Percentiles rank a stretch among this genome's conserved stretches.
These are phyloP conservation scores for Fennellomyces sp. DNA, from an alignment of 371 early-diverging fungal genomes.

Conservation along the genomic window DNA sequence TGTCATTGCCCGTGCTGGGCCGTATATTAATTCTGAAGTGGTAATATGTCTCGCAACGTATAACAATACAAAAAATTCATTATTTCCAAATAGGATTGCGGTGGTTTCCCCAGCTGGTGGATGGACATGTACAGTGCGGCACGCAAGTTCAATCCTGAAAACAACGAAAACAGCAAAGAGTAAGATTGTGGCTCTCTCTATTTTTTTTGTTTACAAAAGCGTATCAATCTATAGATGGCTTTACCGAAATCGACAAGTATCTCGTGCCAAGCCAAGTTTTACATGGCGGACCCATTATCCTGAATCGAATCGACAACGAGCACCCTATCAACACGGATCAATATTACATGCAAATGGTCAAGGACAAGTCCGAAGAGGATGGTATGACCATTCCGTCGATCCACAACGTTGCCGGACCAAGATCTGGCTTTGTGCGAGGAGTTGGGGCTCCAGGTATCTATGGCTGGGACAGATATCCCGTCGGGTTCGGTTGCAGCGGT, in stretches of 20 bases:
- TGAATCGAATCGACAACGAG: conserved; percentile 19
- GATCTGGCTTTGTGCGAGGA: neutral
- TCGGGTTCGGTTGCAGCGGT: conserved; percentile 14
- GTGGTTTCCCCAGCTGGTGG: conserved; percentile 16
- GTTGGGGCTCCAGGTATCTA: conserved; percentile 9
- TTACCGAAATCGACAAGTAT: conserved; percentile 17
- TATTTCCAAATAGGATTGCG: conserved; percentile 10
- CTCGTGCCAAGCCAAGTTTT: conserved; percentile 14
- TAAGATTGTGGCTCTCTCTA: too few relatives aligned
- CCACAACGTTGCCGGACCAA: conserved; percentile 5
- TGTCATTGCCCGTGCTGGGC: conserved; percentile 25
- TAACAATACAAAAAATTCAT: neutral
- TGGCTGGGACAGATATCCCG: conserved; percentile 17
- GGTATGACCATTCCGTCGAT: conserved; percentile 11
- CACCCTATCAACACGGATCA: conserved; percentile 2
- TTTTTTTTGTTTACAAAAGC: neutral
- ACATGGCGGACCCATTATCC: conserved; percentile 4
- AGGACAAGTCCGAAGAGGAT: conserved; percentile 6
- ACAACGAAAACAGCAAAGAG: conserved; percentile 9
- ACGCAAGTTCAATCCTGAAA: conserved; percentile 1
- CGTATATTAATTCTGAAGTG: conserved; percentile 24
- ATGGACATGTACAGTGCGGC: neutral
- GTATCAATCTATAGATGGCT: conserved; percentile 6
- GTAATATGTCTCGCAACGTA: neutral
- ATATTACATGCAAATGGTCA: conserved; percentile 10